Base-by-base conservation (phyloP, 2,329 filamentous ascomycete genomes). In the Albifimbria verrucaria region DNA sequence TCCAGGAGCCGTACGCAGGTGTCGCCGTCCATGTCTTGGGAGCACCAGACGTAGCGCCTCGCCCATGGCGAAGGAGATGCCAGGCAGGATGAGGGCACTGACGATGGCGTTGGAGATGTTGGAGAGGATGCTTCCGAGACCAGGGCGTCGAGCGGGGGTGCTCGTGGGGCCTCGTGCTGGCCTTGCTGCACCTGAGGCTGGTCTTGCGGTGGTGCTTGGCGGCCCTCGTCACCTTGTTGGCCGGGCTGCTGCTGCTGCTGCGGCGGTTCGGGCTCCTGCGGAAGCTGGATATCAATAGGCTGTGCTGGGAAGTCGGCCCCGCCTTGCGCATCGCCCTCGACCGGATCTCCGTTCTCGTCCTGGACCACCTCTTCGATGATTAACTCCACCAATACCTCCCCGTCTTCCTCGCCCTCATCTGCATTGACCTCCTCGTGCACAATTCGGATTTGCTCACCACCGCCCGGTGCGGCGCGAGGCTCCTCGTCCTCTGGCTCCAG, bases 61-160 rank as follows among this genome's bases (percentile, higher is more conserved):
- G 44, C 94, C 94, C 70, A 91, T 84, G 15, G 83, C 79, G 25
- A 87, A 89, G 0, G 91, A 92, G 44, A 97, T 84, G 11, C 84
- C 85, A 0, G 94, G 94, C 64, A 96, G 90, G 12, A 95, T 77
- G 2, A 99, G 72, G 1, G 80, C 76, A 15, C 77, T 76, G 25
- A 80, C 75, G 7, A 83, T 68, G 39, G 76, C 73, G 62, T 80
- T 79, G 26, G 78, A 72, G 6, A 80, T 62, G 44, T 71, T 71
- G 1, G 71, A 69, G 2, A 80, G 60, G 17, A 74, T 67, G 15
- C 61, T 63, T 42, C 70, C 69, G 22, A 74, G 53, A 22, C 69
- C 65, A 21, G 65, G 63, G 4, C 68, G 62, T 10, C 63, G 62
- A 17, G 67, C 68, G 71, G 69, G 4, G 70, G 67, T 5, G 72